Percentiles rank a stretch among this genome's conserved stretches.
Evolutionary conservation across 306 rosid species (phyloP).

Genomic region (Castanea crenata): DNA sequence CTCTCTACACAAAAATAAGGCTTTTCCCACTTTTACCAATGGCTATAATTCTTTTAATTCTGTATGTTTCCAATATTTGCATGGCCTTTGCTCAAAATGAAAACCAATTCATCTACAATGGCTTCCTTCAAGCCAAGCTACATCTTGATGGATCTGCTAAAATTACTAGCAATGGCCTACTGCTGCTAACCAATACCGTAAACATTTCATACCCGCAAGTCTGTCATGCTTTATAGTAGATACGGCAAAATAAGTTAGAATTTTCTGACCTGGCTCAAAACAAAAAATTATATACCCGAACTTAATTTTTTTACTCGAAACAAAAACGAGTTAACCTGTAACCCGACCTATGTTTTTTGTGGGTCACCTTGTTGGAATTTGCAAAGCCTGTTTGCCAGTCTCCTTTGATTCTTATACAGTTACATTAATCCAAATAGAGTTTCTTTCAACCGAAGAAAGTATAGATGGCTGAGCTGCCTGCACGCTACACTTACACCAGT

Average conservation of each 20-base stretch:
- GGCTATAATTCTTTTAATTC: background rate
- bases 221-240: background rate
- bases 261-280: fast-evolving
- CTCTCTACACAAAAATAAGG: background rate
- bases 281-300: no score
- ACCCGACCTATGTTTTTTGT: no score
- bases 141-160: background rate
- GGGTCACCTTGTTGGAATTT: no score
- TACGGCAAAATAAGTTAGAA: no score
- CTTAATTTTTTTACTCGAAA: no score
- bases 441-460: no score
- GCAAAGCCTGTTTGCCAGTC: no score
- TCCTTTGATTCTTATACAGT: no score
- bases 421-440: no score
- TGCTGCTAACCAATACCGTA: background rate
- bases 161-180: background rate
- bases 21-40: background rate
- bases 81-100: background rate
- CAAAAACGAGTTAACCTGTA: no score
- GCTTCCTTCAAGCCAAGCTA: background rate
- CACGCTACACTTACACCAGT: no score
- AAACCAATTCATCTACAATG: background rate
- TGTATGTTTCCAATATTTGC: background rate
- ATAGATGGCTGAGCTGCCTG: no score
- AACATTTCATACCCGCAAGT: background rate